phyloP scores from a whole-genome alignment of 1,139 yeast species.

The Saccharomyces hybrid region DNA sequence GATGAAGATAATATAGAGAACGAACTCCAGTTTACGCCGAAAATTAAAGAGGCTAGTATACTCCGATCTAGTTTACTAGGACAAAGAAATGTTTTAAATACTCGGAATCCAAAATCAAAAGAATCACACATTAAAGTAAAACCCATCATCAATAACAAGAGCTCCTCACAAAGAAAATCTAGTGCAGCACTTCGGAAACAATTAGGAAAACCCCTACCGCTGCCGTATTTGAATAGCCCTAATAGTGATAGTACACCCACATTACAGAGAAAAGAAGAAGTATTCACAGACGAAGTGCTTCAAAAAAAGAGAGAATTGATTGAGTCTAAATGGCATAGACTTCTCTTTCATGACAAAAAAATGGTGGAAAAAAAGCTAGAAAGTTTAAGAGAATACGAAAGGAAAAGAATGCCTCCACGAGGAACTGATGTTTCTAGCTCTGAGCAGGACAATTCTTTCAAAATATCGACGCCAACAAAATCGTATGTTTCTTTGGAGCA shows the following conservation, averaged over 20 bases:
- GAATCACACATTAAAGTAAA: neutral
- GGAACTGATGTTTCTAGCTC: neutral
- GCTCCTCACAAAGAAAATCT: neutral
- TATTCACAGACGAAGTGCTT: conserved; percentile 18
- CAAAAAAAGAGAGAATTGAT: conserved; percentile 7
- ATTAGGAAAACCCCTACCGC: conserved; percentile 34
- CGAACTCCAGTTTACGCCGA: conserved; percentile 20
- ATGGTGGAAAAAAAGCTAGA: neutral
- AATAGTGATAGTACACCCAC: neutral
- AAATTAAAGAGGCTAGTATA: neutral
- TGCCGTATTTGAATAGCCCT: conserved; percentile 26
- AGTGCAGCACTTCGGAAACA: neutral
- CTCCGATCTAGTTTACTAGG: neutral
- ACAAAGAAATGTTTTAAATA: neutral
- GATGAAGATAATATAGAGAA: conserved; percentile 14
- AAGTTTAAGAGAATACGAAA: neutral
- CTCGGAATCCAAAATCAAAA: neutral
- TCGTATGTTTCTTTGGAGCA: neutral
- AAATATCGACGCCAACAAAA: neutral
- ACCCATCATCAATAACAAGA: neutral
- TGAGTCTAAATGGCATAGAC: neutral
- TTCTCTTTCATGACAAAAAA: neutral
- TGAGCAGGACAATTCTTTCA: neutral
- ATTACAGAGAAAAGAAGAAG: neutral
- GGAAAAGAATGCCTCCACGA: neutral